phyloP scores from a whole-genome alignment of 1,284 basidiomycete species.

The Phellopilus nigrolimitatus region DNA sequence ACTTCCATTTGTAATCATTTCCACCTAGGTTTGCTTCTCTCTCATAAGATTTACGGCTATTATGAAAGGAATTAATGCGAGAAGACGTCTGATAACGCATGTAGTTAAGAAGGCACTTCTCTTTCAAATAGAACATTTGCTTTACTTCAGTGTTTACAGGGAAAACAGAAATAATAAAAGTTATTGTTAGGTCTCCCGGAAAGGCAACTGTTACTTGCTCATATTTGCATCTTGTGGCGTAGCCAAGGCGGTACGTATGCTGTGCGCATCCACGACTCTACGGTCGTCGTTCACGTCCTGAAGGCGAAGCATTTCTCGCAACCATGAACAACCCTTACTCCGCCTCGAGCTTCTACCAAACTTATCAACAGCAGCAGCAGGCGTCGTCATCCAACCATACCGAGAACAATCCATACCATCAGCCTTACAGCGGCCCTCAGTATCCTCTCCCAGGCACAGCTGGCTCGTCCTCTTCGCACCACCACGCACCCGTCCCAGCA shows the following conservation, averaged over 20 bases:
- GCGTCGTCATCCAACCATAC: conserved; percentile 39
- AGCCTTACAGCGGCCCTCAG: conserved; percentile 70
- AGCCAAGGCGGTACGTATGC: too few species aligned
- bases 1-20: too few species aligned
- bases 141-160: too few species aligned
- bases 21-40: too few species aligned
- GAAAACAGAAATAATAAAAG: too few species aligned
- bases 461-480: conserved; percentile 47
- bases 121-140: too few species aligned
- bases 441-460: conserved; percentile 54
- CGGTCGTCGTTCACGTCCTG: background rate
- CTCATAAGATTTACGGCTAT: too few species aligned
- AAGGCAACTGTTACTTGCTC: background rate
- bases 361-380: conserved; percentile 34
- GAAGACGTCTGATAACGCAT: too few species aligned
- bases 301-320: background rate
- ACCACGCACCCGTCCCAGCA: conserved; percentile 79
- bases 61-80: too few species aligned
- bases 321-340: conserved; percentile 37
- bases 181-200: too few species aligned
- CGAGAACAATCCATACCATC: conserved; percentile 74
- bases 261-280: too few species aligned
- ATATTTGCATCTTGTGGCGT: background rate
- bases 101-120: too few species aligned
- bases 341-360: conserved; percentile 37